These are phyloP conservation scores for Penicillium sclerotigenum DNA, from an alignment of 2,329 filamentous ascomycete species.

Conservation along the genomic window DNA sequence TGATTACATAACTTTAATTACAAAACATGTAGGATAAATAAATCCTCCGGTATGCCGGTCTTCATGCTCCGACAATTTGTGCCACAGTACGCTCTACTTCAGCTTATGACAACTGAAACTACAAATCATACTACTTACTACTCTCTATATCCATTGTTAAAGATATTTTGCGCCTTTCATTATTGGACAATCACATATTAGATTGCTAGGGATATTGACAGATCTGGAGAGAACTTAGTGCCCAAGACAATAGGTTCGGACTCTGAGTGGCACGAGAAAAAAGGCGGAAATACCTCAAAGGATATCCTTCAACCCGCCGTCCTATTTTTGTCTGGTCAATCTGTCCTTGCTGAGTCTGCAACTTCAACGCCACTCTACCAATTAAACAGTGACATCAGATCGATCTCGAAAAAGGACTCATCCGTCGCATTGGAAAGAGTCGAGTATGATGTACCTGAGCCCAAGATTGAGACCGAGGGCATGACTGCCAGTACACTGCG, in stretches of 20 bases:
- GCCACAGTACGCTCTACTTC: not conserved
- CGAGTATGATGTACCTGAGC: not conserved
- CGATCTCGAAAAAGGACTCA: not conserved
- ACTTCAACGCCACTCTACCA: not conserved
- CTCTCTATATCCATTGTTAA: not conserved
- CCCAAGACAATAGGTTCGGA: not conserved
- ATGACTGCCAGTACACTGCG: not conserved
- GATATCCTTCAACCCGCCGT: not conserved
- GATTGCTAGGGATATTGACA: not conserved
- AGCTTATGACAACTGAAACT: not conserved
- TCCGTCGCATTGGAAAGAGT: constrained; percentile 1
- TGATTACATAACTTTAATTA: no score
- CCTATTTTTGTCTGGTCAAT: not conserved
- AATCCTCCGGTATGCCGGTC: no score
- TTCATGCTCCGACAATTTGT: no score
- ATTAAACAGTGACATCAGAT: not conserved
- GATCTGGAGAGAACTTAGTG: not conserved
- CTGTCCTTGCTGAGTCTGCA: not conserved
- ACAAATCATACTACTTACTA: not conserved
- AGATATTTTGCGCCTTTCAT: not conserved
- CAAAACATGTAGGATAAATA: no score
- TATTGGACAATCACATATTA: not conserved
- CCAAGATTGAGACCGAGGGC: not conserved
- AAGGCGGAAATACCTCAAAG: not conserved
- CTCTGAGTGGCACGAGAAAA: not conserved